Evolutionary conservation across 345 rosid species (phyloP), one percentile per base, ranked within the genome.

Genomic region (Theobroma cacao): DNA sequence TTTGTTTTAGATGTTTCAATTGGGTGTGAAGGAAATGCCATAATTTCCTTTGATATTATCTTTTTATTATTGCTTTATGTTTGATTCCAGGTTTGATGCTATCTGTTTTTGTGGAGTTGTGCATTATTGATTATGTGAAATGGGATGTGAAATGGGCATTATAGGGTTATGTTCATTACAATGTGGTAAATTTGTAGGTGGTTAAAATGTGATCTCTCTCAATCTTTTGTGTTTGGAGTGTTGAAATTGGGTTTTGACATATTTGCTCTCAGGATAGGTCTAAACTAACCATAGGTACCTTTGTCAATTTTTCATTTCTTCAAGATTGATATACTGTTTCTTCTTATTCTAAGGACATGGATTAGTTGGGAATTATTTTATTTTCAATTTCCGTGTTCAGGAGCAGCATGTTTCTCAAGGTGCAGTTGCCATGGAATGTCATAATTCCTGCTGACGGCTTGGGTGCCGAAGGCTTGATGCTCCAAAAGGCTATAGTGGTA

Each of bases 351-450:
- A 71, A 30, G 22, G 60, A 31, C 17, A 31, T 20, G 28, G 7
- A 31, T 50, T 71, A 15, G 18, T 48, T 18, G 41, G 2, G 4
- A 30, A 13, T 71, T 48, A 5, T 43, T 43, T 11, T 43, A 0
- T 43, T 43, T 43, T 43, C 0, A 0, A 8, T 43, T 43, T 43
- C 47, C 2, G 1, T 43, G 11, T 8, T 12, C 52, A 47, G 52
- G 2, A 13, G 4, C 18, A 65, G 20, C 43, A 93, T 91, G 98
- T 93, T 79, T 77, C 91, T 94, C 77, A 85, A 93, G 79, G 94
- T 88, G n/a, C 72, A 85, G 84, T 40, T 91, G 76, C 88, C 91
- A 0, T 93, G 97, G 97, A 90, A 94, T 75, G 93, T 89, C 18
- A 84, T 90, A 61, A 85, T 93, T 60, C 80, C 98, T 14, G 87